Percentiles rank a stretch among this genome's conserved stretches.
Evolutionary conservation across 202 grass and related monocot species (phyloP).

Genomic region (Setaria italica): DNA sequence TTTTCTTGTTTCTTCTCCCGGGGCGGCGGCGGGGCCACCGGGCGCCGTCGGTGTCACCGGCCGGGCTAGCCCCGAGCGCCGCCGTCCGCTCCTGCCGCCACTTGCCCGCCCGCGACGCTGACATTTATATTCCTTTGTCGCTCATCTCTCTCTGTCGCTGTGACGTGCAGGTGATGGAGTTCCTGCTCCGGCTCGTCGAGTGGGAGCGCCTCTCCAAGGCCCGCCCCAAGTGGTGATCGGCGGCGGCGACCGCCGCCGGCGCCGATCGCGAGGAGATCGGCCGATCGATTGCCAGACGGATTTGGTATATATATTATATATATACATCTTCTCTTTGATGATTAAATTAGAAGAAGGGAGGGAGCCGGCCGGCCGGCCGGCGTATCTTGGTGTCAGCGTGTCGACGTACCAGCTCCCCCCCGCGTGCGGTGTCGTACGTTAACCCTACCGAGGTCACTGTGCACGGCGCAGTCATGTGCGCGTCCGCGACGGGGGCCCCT

Average conservation of each 20-base stretch:
- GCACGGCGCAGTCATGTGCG: conserved; percentile 5
- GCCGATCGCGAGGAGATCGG: not conserved
- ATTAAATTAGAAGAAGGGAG: not conserved
- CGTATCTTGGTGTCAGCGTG: not conserved
- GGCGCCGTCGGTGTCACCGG: conserved; percentile 30
- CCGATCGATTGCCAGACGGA: not conserved
- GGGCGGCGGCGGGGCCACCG: no score
- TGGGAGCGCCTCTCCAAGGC: conserved; percentile 81
- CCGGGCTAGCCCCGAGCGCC: conserved; percentile 31
- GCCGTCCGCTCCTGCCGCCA: conserved; percentile 38
- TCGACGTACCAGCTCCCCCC: not conserved
- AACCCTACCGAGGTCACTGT: not conserved
- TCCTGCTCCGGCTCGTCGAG: conserved; percentile 81
- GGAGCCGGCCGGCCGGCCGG: no score
- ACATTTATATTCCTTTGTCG: not conserved
- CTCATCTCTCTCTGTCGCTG: conserved; percentile 8
- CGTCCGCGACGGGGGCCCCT: not conserved
- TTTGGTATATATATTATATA: not conserved
- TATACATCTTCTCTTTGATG: not conserved
- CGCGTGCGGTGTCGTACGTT: conserved; percentile 10
- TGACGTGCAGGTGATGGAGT: conserved; percentile 80
- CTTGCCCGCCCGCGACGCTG: conserved; percentile 28
- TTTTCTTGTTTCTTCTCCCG: no score
- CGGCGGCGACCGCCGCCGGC: not conserved
- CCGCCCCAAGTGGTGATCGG: conserved; percentile 52